Conservation (phyloP, 2,329 filamentous ascomycete genomes). For the Aspergillus phoenicis region DNA sequence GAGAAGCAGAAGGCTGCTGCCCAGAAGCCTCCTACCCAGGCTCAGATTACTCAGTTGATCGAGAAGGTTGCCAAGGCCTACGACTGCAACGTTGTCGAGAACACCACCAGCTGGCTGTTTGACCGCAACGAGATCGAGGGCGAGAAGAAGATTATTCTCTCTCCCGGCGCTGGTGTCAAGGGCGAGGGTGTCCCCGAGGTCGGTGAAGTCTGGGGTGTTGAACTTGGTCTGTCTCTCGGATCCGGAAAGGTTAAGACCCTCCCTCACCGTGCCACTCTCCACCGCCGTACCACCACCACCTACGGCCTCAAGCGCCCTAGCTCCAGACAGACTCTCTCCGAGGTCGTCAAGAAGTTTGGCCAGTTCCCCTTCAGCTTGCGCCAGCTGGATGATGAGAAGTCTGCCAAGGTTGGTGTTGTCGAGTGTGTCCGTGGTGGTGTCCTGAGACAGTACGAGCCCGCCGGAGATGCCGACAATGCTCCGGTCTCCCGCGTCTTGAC, state of each 20-base stretch:
- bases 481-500: slow-evolving; percentile 85
- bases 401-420: slow-evolving; percentile 92
- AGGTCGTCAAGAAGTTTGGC: slow-evolving; percentile 96
- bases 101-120: slow-evolving; percentile 96
- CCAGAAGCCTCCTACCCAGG: slow-evolving; percentile 80
- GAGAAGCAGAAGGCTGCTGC: slow-evolving; percentile 90
- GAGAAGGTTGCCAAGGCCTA: slow-evolving; percentile 92
- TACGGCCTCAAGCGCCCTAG: slow-evolving; percentile 93
- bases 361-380: slow-evolving; percentile 97
- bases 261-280: slow-evolving; percentile 83
- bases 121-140: slow-evolving; percentile 97
- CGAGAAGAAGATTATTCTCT: slow-evolving; percentile 95
- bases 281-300: slow-evolving; percentile 88
- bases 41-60: slow-evolving; percentile 81
- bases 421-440: slow-evolving; percentile 94
- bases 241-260: slow-evolving; percentile 93
- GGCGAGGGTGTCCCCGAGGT: slow-evolving; percentile 87
- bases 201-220: slow-evolving; percentile 95
- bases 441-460: slow-evolving; percentile 92
- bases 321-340: slow-evolving; percentile 87
- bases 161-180: slow-evolving; percentile 77
- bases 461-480: slow-evolving; percentile 86
- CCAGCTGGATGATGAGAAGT: slow-evolving; percentile 94
- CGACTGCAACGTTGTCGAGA: slow-evolving; percentile 91
- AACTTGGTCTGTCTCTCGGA: slow-evolving; percentile 88